Base-by-base conservation (phyloP, 352 stramenopile species). In the Pythium brassicae region DNA sequence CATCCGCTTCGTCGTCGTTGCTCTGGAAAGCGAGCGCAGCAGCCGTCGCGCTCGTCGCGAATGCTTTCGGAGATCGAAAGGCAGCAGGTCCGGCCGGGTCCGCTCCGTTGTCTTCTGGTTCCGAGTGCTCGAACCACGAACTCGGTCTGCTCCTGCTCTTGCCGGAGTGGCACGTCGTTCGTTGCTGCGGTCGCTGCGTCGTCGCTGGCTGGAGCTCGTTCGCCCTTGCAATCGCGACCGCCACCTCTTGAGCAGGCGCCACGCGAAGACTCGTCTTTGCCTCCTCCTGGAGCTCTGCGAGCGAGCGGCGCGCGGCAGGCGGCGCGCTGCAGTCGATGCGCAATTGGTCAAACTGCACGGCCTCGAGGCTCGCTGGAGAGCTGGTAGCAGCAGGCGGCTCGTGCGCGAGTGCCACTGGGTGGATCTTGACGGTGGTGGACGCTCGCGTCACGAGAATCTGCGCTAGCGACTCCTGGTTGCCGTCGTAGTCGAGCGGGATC, bases 401-500 rank as follows among this genome's bases (percentile, higher is more conserved):
- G 12, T 47, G 8, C 29, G 23, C 29, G 12, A 53, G 22, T 20
- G 22, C 19, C 27, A 34, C n/a, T 11, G 35, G 29, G 5, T 43
- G 45, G 9, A 44, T 25, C 3, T 34, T 57, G 9, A 42, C 34
- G 22, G 10, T 27, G 8, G 25, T 27, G 8, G 25, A 23, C 17
- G 27, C 35, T 37, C 32, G 68, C 19, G 61, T 72, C n/a, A 80
- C 62, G 12, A 94, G 63, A 9, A 74, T 59, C 20, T 77, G 65
- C 3, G 56, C 54, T 2, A 94, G 35, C 12, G 75, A 61, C 27
- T 68, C 61, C 53, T 75, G 71, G 37, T 90, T 94, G 34, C 78
- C 77, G 40, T 72, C 59, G 14, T 65, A 62, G 49, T 92, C 81
- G 46, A 86, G 74, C 2, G 83, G 81, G 34, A 89, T 71, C 53